Conservation (phyloP, 1,284 basidiomycete species). For the Grifola frondosa region DNA sequence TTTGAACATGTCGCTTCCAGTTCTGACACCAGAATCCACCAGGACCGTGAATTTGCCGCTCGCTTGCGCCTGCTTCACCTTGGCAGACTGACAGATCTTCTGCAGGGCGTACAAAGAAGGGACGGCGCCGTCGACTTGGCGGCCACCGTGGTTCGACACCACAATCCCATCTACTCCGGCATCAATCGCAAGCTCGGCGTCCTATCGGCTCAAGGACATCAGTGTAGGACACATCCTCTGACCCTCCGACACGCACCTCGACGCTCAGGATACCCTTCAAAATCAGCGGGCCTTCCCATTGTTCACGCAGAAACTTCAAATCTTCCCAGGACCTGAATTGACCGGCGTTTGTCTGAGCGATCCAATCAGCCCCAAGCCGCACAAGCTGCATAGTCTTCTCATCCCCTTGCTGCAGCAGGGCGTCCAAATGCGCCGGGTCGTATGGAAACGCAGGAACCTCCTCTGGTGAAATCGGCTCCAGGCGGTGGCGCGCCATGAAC, state of each 20-base stretch:
- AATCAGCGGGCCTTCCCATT: slow-evolving; percentile 70
- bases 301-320: slow-evolving; percentile 56
- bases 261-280: slow-evolving; percentile 66
- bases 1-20: slow-evolving; percentile 77
- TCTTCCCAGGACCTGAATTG: slow-evolving; percentile 65
- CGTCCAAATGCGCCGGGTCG: slow-evolving; percentile 44
- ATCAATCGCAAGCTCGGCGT: slow-evolving; percentile 68
- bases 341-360: slow-evolving; percentile 58
- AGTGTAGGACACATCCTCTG: too few relatives aligned
- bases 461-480: slow-evolving; percentile 38
- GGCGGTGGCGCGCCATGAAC: slow-evolving; percentile 57
- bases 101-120: slow-evolving; percentile 70
- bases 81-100: slow-evolving; percentile 55
- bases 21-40: slow-evolving; percentile 81
- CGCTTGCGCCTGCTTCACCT: slow-evolving; percentile 55
- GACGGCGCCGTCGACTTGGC: slow-evolving; percentile 80
- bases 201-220: too few relatives aligned
- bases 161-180: slow-evolving; percentile 73
- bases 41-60: slow-evolving; percentile 64
- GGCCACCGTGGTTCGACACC: slow-evolving; percentile 83
- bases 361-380: slow-evolving; percentile 53
- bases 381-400: slow-evolving; percentile 37
- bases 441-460: slow-evolving; percentile 58
- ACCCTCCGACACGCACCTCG: slow-evolving; percentile 25
- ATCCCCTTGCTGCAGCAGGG: slow-evolving; percentile 45